Base-by-base conservation (phyloP, 2,329 filamentous ascomycete species). In the Capronia epimyces region DNA sequence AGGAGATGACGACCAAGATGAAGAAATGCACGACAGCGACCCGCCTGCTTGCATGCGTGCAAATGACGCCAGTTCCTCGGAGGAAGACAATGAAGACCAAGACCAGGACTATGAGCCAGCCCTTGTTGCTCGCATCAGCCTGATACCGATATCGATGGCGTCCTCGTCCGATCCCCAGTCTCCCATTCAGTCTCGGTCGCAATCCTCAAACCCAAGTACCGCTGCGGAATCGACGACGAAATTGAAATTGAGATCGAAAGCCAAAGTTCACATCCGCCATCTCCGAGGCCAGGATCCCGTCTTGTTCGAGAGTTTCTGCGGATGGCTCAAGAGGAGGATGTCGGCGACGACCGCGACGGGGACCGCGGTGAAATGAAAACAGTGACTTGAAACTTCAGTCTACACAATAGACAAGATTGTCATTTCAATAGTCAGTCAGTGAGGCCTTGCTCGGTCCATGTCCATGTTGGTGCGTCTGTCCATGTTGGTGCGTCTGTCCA, bases 221-320 rank as follows among this genome's bases (percentile, higher is more conserved):
- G n/a, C n/a, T n/a, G n/a, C n/a, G n/a, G n/a, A n/a, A n/a, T n/a
- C n/a, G n/a, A n/a, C n/a, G n/a, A n/a, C n/a, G n/a, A n/a, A n/a
- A n/a, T n/a, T n/a, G n/a, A n/a, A n/a, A n/a, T n/a, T n/a, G n/a
- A n/a, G n/a, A n/a, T n/a, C 73, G 2, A 66, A 71, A 15, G 71
- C 83, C 0, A 67, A 64, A 1, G 69, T 85, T 3, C 60, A 68
- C 3, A 72, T 86, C 47, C 75, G 86, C 25, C 94, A 88, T 90
- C 64, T 88, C 1, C 82, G 87, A 61, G 91, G 93, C 0, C 73
- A 75, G 4, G 86, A 95, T 58, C 73, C 78, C 15, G 75, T 83
- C 0, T 64, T 93, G 0, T 95, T 91, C 67, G 87, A 94, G 69
- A 96, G 90, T 65, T 89, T 98, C 56, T 85, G 83, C 53, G 89